Base-by-base conservation (phyloP, 2,329 filamentous ascomycete genomes). In the Metarhizium robertsii region DNA sequence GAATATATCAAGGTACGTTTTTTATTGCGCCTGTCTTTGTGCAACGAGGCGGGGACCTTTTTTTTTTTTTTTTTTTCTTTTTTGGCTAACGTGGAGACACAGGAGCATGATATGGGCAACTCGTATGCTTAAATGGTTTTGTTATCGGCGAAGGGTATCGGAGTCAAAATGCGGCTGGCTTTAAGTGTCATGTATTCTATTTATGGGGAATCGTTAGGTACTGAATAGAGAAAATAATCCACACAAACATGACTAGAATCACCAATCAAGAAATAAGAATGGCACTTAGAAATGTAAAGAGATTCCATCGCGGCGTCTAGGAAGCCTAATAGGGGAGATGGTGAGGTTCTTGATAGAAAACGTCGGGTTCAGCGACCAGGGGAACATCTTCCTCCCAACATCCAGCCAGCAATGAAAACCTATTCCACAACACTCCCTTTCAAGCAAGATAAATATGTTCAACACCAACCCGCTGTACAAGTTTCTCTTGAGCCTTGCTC, bases 1-100 rank as follows among this genome's bases (percentile, higher is more conserved):
- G 92, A 97, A 64, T 97, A 97, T 75, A 80, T 97, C 69, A 96
- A 95, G 83, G 91, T 82, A 64, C 59, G 78, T 68, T 42, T 40
- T 45, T 56, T 18, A 18, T 11, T 18, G 42, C 2, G 38, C 13
- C 38, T 40, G 38, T 40, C 10, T 40, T 40, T 13, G 8, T 11
- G 13, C 14, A 11, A 11, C 3, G 13, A 40, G 38, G 47, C 6
- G 2, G 32, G 10, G 32, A 34, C 32, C 10, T 11, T 7, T 34
- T 25, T 3, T 25, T 25, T 30, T 57, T n/a, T 38, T 14, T 50
- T 54, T 34, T 53, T 38, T 14, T 50, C 54, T 34, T 53, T 53
- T 11, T 53, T 11, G 48, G n/a, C 18, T 45, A 45, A 45, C 18
- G 18, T 45, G 38, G 11, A 40, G 25, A 18, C 6, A 11, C 30